These are phyloP conservation scores for Dioscorea dumetorum DNA, from an alignment of 106 monocot genomes.

Conservation along the genomic window DNA sequence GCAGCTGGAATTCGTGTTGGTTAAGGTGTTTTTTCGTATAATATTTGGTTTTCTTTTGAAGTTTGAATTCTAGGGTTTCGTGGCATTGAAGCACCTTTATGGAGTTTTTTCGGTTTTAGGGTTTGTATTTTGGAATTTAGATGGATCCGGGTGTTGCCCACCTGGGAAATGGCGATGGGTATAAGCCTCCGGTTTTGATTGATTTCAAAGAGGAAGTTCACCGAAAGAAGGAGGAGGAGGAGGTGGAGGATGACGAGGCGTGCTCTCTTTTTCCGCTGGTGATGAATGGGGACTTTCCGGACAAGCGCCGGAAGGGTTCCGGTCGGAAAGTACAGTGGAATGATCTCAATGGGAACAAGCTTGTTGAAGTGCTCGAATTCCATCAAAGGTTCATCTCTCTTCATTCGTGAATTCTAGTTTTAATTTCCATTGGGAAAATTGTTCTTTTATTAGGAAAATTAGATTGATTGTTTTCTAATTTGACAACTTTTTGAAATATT, in stretches of 20 bases:
- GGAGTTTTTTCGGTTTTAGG: too few species aligned
- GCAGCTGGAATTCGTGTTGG: too few species aligned
- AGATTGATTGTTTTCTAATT: too few species aligned
- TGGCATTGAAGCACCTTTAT: too few species aligned
- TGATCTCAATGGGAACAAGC: slow-evolving; percentile 49
- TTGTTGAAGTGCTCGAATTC: slow-evolving; percentile 49
- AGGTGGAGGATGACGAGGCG: slow-evolving; percentile 13
- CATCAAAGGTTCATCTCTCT: slow-evolving; percentile 34
- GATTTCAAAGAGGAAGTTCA: slow-evolving; percentile 4
- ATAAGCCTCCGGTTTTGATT: background rate
- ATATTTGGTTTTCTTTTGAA: too few species aligned
- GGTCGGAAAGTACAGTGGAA: slow-evolving; percentile 62
- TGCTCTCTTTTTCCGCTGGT: slow-evolving; percentile 11
- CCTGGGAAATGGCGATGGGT: background rate
- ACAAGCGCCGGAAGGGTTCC: slow-evolving; percentile 21
- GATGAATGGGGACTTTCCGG: slow-evolving; percentile 20
- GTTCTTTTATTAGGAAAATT: too few species aligned
- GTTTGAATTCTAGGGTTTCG: too few species aligned
- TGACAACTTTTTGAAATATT: too few species aligned
- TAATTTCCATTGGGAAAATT: too few species aligned
- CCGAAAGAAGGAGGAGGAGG: slow-evolving; percentile 2
- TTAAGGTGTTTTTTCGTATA: too few species aligned
- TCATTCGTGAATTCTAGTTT: too few species aligned
- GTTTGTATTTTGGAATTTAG: background rate
- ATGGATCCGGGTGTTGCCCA: background rate